Conservation (phyloP, 2,329 filamentous ascomycete genomes). For the Pezicula radicicola region DNA sequence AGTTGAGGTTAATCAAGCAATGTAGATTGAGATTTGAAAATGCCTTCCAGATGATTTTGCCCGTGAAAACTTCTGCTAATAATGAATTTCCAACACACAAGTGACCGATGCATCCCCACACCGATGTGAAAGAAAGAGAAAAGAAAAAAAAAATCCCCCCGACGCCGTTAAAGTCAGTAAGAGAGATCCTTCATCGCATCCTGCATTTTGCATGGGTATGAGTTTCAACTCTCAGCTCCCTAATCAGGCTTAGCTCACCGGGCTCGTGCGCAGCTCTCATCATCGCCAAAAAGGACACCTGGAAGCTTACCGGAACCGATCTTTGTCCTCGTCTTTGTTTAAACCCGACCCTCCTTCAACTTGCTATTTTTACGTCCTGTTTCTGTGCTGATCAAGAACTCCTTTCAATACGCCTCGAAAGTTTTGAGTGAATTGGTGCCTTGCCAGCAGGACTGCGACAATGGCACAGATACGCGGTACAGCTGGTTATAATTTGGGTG, state of each 20-base stretch:
- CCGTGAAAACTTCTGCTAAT: too few species aligned
- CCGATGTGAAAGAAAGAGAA: too few species aligned
- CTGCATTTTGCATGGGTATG: too few species aligned
- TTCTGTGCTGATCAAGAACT: constrained; percentile 5
- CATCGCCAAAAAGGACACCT: neutral
- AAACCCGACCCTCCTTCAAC: neutral
- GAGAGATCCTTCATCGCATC: too few species aligned
- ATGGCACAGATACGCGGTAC: constrained; percentile 61
- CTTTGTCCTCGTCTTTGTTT: constrained; percentile 1
- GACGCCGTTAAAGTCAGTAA: too few species aligned
- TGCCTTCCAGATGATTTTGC: too few species aligned
- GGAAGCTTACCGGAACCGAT: neutral
- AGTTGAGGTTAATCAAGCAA: too few species aligned
- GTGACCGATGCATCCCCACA: too few species aligned
- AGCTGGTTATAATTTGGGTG: constrained; percentile 35
- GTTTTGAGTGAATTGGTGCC: constrained; percentile 17
- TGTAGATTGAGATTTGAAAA: too few species aligned
- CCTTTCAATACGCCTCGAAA: constrained; percentile 4
- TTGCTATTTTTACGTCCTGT: constrained; percentile 3
- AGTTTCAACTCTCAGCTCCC: neutral
- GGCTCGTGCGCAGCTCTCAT: neutral
- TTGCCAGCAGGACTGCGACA: constrained; percentile 26
- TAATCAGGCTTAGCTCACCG: neutral
- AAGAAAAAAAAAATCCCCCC: too few species aligned
- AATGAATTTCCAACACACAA: too few species aligned